Evolutionary conservation across 306 rosid genomes (phyloP).

Genomic region (Canavalia ensiformis): DNA sequence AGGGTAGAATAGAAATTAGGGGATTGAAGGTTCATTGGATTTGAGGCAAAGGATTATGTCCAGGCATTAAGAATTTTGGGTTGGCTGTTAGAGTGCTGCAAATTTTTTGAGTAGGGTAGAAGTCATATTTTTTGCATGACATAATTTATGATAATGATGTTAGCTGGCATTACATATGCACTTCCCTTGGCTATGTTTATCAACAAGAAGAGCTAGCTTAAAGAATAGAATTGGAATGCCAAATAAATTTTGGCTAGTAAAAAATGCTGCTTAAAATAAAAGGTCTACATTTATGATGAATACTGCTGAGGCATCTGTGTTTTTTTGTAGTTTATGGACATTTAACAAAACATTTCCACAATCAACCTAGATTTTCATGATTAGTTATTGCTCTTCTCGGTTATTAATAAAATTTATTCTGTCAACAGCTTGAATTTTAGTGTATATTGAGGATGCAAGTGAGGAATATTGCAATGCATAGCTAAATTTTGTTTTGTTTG

Average conservation of each 20-base stretch:
- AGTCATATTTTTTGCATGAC: conserved; percentile 5
- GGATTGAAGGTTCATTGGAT: conserved; percentile 7
- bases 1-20: conserved; percentile 19
- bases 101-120: background rate
- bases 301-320: background rate
- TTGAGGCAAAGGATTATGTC: background rate
- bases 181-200: conserved; percentile 14
- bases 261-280: conserved; percentile 17
- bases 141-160: background rate
- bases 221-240: conserved; percentile 14
- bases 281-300: background rate
- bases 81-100: conserved; percentile 31
- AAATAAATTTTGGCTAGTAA: background rate
- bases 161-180: conserved; percentile 18
- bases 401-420: conserved; percentile 16
- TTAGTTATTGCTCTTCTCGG: conserved; percentile 6
- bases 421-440: conserved; percentile 29
- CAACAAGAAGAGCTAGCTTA: background rate
- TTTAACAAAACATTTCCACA: background rate
- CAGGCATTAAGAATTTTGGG: background rate
- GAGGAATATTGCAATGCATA: conserved; percentile 3
- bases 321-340: conserved; percentile 2
- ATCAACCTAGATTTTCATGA: conserved; percentile 32
- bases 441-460: conserved; percentile 2
- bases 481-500: conserved; percentile 39